Base-by-base conservation (phyloP, 2,329 filamentous ascomycete genomes). In the Ascochyta pisi region DNA sequence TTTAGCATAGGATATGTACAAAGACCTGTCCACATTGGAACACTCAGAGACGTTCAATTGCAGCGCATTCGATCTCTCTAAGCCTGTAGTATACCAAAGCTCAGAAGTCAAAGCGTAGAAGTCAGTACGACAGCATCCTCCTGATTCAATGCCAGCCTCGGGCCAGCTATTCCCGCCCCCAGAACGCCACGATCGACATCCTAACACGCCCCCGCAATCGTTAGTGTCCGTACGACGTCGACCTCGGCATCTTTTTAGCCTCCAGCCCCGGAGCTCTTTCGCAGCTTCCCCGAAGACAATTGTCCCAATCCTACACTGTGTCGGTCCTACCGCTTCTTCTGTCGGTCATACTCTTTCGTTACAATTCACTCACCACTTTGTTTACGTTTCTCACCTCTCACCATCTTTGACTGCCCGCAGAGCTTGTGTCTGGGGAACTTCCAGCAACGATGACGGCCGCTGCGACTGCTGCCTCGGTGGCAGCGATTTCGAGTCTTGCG, bases 401-500 rank as follows among this genome's bases (percentile, higher is more conserved):
- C 4, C 16, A 31, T 12, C 12, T 12, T 31, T 31, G 10, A 15
- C 29, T 5, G 12, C 29, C 12, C 13, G 5, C 13, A 10, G 29
- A 31, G 29, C 29, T 31, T 31, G 29, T 13, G 29, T 31, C 29
- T 31, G 29, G 29, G 4, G 29, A 15, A 13, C n/a, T n/a, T 26
- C n/a, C 29, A 27, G 33, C 7, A 34, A 33, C 39, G 15, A 72
- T 69, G 66, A 58, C 59, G 16, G 53, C 55, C 7, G 56, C 66
- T n/a, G 57, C 63, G 23, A 63, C 60, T 54, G 68, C 65, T 34
- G 67, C 69, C 26, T 67, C 69, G 24, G 27, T 73, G 33, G 69
- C 70, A n/a, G 70, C 67, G 13, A 56, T 69, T 12, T 58, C 67
- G 8, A 73, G 76, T n/a, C 69, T 78, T 6, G 81, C 82, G 38